Evolutionary conservation across 768 basidiomycete species (phyloP).

Genomic region (Kwoniella dendrophila): DNA sequence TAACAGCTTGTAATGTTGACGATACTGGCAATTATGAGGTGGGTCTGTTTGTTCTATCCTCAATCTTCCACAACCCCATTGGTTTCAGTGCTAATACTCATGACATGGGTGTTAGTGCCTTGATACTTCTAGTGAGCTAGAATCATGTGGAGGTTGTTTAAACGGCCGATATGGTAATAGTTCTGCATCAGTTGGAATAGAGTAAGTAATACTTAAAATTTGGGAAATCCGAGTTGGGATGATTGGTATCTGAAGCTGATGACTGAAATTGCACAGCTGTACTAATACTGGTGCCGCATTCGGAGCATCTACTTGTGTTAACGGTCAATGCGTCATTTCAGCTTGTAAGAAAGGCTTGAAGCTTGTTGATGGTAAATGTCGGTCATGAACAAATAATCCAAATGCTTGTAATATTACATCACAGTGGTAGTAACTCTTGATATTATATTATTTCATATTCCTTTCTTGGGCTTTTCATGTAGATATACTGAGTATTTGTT

Average conservation of each 20-base stretch:
- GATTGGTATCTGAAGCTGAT: neutral
- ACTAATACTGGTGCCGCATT: slow-evolving; percentile 8
- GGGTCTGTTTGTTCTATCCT: neutral
- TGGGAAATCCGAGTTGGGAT: neutral
- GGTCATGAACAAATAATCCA: too few species aligned
- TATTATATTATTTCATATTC: neutral
- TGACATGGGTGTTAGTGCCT: slow-evolving; percentile 5
- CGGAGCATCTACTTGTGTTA: slow-evolving; percentile 11
- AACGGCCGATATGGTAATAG: slow-evolving; percentile 6
- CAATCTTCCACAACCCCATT: neutral
- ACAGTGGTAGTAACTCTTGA: neutral
- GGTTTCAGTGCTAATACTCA: neutral
- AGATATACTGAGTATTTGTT: too few species aligned
- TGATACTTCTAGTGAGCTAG: slow-evolving; percentile 3
- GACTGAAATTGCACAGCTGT: slow-evolving; percentile 1
- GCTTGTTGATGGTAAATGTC: slow-evolving; percentile 11
- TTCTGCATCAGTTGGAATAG: neutral
- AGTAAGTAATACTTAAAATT: neutral
- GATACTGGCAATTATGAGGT: slow-evolving; percentile 4
- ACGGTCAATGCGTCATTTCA: slow-evolving; percentile 18
- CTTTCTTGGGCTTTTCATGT: too few species aligned
- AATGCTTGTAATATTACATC: neutral
- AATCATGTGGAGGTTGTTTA: slow-evolving; percentile 19
- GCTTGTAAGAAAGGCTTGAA: slow-evolving; percentile 10
- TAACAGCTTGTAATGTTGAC: slow-evolving; percentile 9